phyloP scores from a whole-genome alignment of 306 rosid species.

The Hippophae gyantsensis region DNA sequence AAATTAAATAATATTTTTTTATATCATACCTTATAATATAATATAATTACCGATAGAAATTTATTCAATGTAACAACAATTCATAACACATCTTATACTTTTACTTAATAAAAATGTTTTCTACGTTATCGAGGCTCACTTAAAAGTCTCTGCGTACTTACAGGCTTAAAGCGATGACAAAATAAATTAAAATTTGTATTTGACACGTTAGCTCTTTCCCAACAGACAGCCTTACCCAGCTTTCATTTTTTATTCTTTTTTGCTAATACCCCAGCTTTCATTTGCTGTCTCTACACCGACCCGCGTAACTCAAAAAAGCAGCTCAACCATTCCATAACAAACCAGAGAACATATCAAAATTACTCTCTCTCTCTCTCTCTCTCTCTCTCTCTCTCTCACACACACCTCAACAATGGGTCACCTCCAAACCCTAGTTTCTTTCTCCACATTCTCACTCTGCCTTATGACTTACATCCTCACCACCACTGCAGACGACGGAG shows the following conservation, averaged over 20 bases:
- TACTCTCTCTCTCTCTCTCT: conserved; percentile 2
- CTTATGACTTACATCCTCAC: background rate
- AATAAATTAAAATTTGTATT: background rate
- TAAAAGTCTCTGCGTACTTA: background rate
- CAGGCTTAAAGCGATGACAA: background rate
- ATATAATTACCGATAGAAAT: no score
- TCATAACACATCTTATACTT: no score
- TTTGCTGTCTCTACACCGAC: background rate
- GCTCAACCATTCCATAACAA: background rate
- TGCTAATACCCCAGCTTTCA: background rate
- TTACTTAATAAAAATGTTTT: no score
- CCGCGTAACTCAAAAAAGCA: background rate
- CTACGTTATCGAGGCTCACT: no score
- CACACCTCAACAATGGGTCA: conserved; percentile 33
- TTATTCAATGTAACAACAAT: no score
- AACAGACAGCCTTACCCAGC: background rate
- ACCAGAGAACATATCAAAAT: background rate
- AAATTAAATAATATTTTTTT: no score
- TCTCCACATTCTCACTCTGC: conserved; percentile 1
- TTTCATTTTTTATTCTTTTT: background rate
- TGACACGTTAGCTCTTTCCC: background rate
- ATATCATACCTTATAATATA: no score
- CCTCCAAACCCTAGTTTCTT: conserved; percentile 30
- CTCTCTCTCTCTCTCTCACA: conserved; percentile 10
- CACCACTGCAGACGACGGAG: conserved; percentile 44